Conservation (phyloP, 2,329 filamentous ascomycete genomes). For the Trichoderma endophyticum region DNA sequence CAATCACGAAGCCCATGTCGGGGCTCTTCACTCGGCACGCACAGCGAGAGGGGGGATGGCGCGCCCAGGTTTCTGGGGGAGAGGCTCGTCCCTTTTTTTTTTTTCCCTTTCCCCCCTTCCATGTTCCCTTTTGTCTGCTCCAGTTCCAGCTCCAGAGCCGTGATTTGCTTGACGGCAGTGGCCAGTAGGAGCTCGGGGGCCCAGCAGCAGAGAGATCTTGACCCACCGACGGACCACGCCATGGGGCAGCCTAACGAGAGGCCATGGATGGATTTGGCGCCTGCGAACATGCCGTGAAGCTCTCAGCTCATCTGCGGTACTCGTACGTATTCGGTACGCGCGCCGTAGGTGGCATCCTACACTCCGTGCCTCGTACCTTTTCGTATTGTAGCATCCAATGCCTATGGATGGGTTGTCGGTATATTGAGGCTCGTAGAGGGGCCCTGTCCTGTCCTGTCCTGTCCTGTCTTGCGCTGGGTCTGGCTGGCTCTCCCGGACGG, state of each 20-base stretch:
- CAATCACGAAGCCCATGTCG: constrained; percentile 30
- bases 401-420: neutral
- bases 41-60: neutral
- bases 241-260: constrained; percentile 13
- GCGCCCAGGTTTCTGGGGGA: constrained; percentile 12
- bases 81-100: neutral
- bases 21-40: constrained; percentile 4
- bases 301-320: neutral
- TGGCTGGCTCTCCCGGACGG: neutral
- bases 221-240: constrained; percentile 14
- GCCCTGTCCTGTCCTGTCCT: neutral
- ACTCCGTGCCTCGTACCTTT: neutral
- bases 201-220: constrained; percentile 14
- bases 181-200: constrained; percentile 12
- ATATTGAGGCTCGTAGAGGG: neutral
- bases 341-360: neutral
- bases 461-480: no score
- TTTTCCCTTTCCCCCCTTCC: neutral
- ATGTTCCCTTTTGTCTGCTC: constrained; percentile 1
- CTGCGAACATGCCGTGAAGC: neutral
- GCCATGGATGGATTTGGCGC: neutral
- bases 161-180: constrained; percentile 10
- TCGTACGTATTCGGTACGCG: neutral
- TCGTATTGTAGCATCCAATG: neutral
- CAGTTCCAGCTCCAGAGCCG: neutral